phyloP scores from a whole-genome alignment of 2,329 filamentous ascomycete genomes.

The Clarireedia hainanense region DNA sequence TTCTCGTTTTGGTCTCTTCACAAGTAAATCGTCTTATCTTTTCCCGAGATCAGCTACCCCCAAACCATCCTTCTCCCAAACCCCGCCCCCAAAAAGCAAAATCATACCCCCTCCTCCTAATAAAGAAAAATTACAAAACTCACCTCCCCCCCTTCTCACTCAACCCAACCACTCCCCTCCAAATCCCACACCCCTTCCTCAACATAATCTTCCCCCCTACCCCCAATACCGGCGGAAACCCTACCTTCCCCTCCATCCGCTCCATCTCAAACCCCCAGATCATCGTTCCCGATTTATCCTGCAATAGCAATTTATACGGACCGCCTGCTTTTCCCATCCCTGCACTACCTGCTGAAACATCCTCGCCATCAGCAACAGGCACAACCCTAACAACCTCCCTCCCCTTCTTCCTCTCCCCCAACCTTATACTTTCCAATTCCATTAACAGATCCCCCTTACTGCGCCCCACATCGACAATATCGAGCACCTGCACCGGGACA shows the following conservation, averaged over 20 bases:
- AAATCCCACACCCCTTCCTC: constrained; percentile 55
- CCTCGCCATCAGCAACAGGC: constrained; percentile 29
- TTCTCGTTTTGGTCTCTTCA: no score
- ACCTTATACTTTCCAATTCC: constrained; percentile 63
- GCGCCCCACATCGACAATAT: constrained; percentile 73
- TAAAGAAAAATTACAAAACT: constrained; percentile 36
- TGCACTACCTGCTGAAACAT: constrained; percentile 6
- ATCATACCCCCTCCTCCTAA: no score
- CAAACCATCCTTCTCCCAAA: no score
- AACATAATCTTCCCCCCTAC: constrained; percentile 82
- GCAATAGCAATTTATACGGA: constrained; percentile 73
- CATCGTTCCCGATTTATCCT: constrained; percentile 66
- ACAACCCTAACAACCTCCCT: constrained; percentile 74
- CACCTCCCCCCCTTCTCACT: constrained; percentile 50
- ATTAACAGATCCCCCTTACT: constrained; percentile 86
- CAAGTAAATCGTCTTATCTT: no score
- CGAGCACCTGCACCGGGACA: constrained; percentile 73
- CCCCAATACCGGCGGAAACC: constrained; percentile 46
- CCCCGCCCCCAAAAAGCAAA: no score
- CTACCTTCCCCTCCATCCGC: constrained; percentile 57
- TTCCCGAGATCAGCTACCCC: no score
- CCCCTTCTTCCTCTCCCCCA: constrained; percentile 67
- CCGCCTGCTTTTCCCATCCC: constrained; percentile 29
- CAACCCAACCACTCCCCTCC: constrained; percentile 72
- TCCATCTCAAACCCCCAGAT: constrained; percentile 67